Conservation (phyloP, 2,329 filamentous ascomycete species). For the Penicillium sp. region DNA sequence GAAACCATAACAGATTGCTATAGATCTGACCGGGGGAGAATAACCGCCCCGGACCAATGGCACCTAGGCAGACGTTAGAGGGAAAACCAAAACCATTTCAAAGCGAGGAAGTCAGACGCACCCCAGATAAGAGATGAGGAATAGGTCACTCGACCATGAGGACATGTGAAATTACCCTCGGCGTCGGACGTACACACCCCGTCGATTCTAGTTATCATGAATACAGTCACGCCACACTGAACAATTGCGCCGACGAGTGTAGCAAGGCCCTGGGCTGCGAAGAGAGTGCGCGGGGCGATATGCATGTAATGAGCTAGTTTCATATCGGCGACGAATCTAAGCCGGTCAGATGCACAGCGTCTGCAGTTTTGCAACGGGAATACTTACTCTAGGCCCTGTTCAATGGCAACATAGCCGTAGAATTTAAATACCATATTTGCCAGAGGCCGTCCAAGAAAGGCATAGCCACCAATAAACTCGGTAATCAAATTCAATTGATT, state of each 20-base stretch:
- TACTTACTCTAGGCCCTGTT: conserved; percentile 54
- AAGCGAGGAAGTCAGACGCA: neutral
- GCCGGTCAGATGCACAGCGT: neutral
- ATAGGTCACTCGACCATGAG: conserved; percentile 59
- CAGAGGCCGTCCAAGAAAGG: conserved; percentile 47
- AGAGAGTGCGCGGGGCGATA: conserved; percentile 50
- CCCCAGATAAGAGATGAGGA: conserved; percentile 71
- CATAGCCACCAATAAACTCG: conserved; percentile 51
- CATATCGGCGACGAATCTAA: conserved; percentile 63
- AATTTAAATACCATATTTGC: conserved; percentile 66
- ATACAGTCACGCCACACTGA: conserved; percentile 51
- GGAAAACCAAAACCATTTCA: neutral
- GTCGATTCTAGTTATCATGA: conserved; percentile 48
- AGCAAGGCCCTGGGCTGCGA: conserved; percentile 52
- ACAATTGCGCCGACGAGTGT: conserved; percentile 51
- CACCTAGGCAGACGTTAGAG: conserved; percentile 31
- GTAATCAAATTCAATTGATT: conserved; percentile 50
- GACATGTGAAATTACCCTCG: conserved; percentile 59
- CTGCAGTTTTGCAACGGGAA: no score
- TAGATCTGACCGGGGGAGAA: conserved; percentile 64
- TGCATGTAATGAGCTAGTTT: conserved; percentile 57
- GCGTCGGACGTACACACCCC: conserved; percentile 54
- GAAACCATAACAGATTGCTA: conserved; percentile 65
- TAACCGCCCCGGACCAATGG: conserved; percentile 66
- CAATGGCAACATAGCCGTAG: conserved; percentile 66